Base-by-base conservation (phyloP, 805 yeast genomes). In the Hanseniaspora jakobsenii region DNA sequence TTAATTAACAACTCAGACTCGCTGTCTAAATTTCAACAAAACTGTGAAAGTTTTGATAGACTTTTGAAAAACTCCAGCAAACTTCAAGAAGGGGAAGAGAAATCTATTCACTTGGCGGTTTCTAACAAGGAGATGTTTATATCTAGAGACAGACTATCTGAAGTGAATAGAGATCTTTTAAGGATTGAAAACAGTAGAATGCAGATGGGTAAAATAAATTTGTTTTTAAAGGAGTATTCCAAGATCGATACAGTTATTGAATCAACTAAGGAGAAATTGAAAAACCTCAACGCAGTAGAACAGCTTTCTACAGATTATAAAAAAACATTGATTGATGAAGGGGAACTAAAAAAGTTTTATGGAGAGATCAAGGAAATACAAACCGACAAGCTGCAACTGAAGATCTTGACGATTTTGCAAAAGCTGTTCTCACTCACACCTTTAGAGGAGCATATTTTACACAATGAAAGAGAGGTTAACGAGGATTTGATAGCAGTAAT, bases 391-490 rank as follows among this genome's bases (percentile, higher is more conserved):
- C 50, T 78, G 38, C 75, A 78, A 52, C 77, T 72, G 53, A 58
- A 66, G 29, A 53, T 82, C 1, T 58, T 82, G 32, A 52, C 60
- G 0, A 67, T 70, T 23, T 73, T 81, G 51, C 75, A 77, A 49
- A 66, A 69, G 3, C 72, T 72, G 47, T 84, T 81, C 55, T 73
- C 87, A 0, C 59, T 89, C 35, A 71, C 71, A 35, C 87, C 78
- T 49, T 72, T 74, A 47, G 96, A 89, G 52, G 78, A 75, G 36
- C 80, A 73, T 52, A 60, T 71, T 6, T 62, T 87, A 31, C 56
- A 59, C 18, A 66, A 69, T 54, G 39, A 42, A 29, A 55, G 64
- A 45, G 46, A 56, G 14, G 49, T 71, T 8, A 62, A 66, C 31
- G 64, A 67, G 2, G 76, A 71, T 41, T 85, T 80, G 55, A 82